These are phyloP conservation scores for Acanthamoeba triangularis DNA, from an alignment of 208 protist species.

Conservation along the genomic window DNA sequence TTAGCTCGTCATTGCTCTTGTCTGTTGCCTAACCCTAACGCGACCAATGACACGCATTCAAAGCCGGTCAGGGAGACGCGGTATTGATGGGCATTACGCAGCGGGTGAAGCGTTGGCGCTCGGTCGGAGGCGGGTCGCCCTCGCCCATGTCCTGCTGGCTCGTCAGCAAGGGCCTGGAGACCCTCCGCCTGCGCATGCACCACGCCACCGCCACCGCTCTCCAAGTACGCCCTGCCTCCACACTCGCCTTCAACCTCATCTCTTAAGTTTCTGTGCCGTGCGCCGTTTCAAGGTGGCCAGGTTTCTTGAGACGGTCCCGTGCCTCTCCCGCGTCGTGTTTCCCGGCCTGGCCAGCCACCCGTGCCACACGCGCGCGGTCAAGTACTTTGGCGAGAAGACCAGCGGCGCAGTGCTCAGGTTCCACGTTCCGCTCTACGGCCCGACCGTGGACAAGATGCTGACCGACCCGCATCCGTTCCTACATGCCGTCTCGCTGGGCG, in stretches of 20 bases:
- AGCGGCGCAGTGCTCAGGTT: conserved; percentile 1
- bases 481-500: conserved; percentile 22
- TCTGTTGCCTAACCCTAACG: neutral
- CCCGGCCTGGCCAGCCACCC: neutral
- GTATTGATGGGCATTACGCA: neutral
- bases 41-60: neutral
- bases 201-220: neutral
- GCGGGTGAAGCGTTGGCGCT: neutral
- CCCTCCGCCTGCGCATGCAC: neutral
- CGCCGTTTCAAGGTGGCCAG: neutral
- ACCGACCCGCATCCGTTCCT: neutral
- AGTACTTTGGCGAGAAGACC: neutral
- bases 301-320: conserved; percentile 13
- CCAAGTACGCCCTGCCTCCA: neutral
- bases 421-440: neutral
- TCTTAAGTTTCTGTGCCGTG: neutral
- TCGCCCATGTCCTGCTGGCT: conserved; percentile 32
- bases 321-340: neutral
- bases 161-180: neutral
- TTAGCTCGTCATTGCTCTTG: too few relatives aligned
- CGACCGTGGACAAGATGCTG: neutral
- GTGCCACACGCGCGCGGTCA: neutral
- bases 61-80: neutral
- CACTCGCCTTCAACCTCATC: neutral
- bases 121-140: conserved; percentile 5